A percentile compares a stretch with the other conserved stretches of the same genome.
phyloP scores from a whole-genome alignment of 371 early-diverging fungal genomes.

The Syncephalastrum monosporum region DNA sequence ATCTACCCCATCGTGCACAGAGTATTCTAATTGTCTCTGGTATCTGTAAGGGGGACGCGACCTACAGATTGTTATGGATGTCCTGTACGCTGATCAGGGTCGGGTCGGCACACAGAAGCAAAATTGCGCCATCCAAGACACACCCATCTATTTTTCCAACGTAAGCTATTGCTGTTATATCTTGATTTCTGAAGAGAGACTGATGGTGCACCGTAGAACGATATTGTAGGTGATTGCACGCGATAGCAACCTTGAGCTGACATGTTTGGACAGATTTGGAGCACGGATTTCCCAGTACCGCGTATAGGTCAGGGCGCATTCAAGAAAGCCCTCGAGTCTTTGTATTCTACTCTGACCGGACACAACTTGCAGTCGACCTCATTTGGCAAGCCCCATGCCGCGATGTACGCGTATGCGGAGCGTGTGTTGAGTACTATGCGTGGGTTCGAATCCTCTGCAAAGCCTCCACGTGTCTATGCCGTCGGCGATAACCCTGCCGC shows the following conservation, averaged over 20 bases:
- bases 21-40: neutral
- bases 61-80: slow-evolving; percentile 77
- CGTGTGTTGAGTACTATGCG: slow-evolving; percentile 26
- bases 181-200: neutral
- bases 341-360: slow-evolving; percentile 34
- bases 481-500: slow-evolving; percentile 78
- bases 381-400: slow-evolving; percentile 82
- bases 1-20: neutral
- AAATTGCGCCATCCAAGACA: slow-evolving; percentile 43
- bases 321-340: slow-evolving; percentile 64
- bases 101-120: slow-evolving; percentile 54
- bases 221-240: slow-evolving; percentile 27
- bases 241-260: neutral
- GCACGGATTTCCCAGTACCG: slow-evolving; percentile 77
- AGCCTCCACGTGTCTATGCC: slow-evolving; percentile 52
- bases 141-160: slow-evolving; percentile 83
- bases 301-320: slow-evolving; percentile 85
- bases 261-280: slow-evolving; percentile 61
- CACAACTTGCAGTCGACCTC: slow-evolving; percentile 61
- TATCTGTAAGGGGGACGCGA: slow-evolving; percentile 71
- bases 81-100: slow-evolving; percentile 67
- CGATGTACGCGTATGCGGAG: slow-evolving; percentile 76
- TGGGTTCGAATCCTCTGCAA: neutral
- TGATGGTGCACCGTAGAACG: slow-evolving; percentile 24
- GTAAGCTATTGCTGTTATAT: slow-evolving; percentile 22